Conservation (phyloP, 257 asterid species). For the Solanum bulbocastanum region DNA sequence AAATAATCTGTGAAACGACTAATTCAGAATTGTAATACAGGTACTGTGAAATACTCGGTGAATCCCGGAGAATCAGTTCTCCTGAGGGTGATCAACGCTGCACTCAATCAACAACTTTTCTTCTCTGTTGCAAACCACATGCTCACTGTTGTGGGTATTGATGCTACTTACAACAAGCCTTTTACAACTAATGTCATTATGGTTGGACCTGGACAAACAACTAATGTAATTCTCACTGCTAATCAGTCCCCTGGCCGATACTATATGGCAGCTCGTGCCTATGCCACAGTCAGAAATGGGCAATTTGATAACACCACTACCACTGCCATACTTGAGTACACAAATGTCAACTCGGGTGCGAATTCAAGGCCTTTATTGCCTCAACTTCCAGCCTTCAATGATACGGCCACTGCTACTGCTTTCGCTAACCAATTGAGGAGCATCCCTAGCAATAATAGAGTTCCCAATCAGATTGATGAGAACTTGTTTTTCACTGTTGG, state of each 20-base stretch:
- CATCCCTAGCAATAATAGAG: slow-evolving; percentile 12
- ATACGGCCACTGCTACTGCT: slow-evolving; percentile 31
- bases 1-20: background rate
- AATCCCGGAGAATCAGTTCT: slow-evolving; percentile 41
- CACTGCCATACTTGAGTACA: slow-evolving; percentile 54
- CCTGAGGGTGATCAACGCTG: slow-evolving; percentile 59
- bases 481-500: slow-evolving; percentile 42
- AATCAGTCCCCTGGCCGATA: slow-evolving; percentile 37
- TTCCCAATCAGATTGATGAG: slow-evolving; percentile 31
- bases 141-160: slow-evolving; percentile 52
- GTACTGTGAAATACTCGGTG: slow-evolving; percentile 32
- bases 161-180: slow-evolving; percentile 47
- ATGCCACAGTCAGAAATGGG: slow-evolving; percentile 30
- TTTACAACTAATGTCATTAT: slow-evolving; percentile 39
- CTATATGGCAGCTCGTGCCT: slow-evolving; percentile 52
- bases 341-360: background rate
- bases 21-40: slow-evolving; percentile 12
- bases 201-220: slow-evolving; percentile 70
- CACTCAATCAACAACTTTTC: slow-evolving; percentile 61
- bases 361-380: slow-evolving; percentile 25
- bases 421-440: slow-evolving; percentile 32
- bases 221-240: slow-evolving; percentile 48
- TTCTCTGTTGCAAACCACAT: slow-evolving; percentile 52
- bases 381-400: slow-evolving; percentile 48
- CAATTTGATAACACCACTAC: slow-evolving; percentile 60